Conservation (phyloP, 331 rosid species). For the Malus hybrid region DNA sequence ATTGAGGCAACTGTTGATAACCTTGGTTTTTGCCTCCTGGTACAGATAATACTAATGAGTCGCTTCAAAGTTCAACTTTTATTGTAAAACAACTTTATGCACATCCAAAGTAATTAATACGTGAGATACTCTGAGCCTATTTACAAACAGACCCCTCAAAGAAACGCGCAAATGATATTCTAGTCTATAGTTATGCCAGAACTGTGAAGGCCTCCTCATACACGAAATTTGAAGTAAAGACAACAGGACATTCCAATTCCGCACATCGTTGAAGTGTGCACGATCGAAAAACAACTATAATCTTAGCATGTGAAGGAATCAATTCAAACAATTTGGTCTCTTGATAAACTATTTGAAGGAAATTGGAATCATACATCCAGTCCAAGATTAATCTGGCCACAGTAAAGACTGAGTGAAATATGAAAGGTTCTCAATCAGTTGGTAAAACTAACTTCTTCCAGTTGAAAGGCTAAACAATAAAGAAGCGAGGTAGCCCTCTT, state of each 20-base stretch:
- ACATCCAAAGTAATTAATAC: neutral
- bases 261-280: neutral
- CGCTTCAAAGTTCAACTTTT: neutral
- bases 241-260: neutral
- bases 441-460: neutral
- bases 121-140: neutral
- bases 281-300: neutral
- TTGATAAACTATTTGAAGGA: neutral
- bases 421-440: neutral
- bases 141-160: neutral
- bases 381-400: neutral
- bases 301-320: neutral
- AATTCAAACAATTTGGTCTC: neutral
- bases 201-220: neutral
- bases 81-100: neutral
- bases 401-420: neutral
- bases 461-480: neutral
- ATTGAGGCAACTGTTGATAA: slow-evolving; percentile 81
- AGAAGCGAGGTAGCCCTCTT: neutral
- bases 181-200: neutral
- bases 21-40: slow-evolving; percentile 90
- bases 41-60: slow-evolving; percentile 20
- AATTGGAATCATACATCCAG: neutral
- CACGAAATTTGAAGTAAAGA: neutral
- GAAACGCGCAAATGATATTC: neutral